phyloP scores from a whole-genome alignment of 1,284 basidiomycete species.

The Cerrena zonata region DNA sequence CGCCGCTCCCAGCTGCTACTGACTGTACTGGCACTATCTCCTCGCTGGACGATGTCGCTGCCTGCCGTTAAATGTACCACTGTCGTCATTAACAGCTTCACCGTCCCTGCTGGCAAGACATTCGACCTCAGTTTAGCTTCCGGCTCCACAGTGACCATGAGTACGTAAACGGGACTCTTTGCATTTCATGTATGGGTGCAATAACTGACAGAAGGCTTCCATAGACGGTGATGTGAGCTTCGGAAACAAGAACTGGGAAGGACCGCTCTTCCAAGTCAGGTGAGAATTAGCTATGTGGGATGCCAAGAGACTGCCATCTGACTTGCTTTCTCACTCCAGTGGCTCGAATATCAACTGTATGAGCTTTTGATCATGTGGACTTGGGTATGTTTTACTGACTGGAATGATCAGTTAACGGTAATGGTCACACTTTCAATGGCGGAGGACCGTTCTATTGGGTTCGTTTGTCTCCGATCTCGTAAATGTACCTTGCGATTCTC shows the following conservation, averaged over 20 bases:
- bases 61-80: constrained; percentile 42
- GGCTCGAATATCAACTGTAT: constrained; percentile 25
- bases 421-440: constrained; percentile 37
- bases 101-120: constrained; percentile 29
- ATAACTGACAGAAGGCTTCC: not conserved
- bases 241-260: constrained; percentile 29
- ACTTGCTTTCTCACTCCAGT: constrained; percentile 14
- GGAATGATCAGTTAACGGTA: constrained; percentile 36
- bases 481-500: not conserved
- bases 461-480: not conserved
- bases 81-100: constrained; percentile 43
- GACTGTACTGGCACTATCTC: constrained; percentile 39
- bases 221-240: constrained; percentile 30
- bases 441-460: constrained; percentile 37
- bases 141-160: constrained; percentile 31
- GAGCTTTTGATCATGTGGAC: too few species aligned
- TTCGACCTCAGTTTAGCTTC: constrained; percentile 24
- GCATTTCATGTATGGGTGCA: not conserved
- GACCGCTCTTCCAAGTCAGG: constrained; percentile 28
- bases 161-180: constrained; percentile 23
- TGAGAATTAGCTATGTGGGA: constrained; percentile 20
- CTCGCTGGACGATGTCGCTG: constrained; percentile 37
- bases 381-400: too few species aligned
- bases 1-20: constrained; percentile 6
- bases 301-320: too few species aligned